Conservation (phyloP, 192 early-diverging fungal genomes). For the Physocladia obscura region DNA sequence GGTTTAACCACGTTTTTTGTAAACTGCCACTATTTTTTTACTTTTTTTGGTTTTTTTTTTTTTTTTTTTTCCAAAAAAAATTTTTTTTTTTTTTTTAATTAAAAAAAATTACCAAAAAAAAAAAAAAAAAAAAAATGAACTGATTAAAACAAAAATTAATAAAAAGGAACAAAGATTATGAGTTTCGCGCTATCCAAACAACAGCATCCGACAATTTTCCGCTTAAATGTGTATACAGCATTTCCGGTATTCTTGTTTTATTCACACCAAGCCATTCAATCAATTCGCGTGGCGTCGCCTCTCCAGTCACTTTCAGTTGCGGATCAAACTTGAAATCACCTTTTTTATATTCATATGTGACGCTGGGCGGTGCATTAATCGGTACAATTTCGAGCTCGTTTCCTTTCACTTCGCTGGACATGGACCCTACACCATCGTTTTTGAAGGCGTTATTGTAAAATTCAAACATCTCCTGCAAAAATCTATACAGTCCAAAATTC, state of each 20-base stretch:
- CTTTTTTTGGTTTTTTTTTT: neutral
- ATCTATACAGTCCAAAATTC: conserved; percentile 53
- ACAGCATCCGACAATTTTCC: conserved; percentile 14
- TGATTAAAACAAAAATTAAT: neutral
- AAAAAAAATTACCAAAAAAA: neutral
- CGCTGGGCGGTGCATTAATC: neutral
- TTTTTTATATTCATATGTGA: conserved; percentile 10
- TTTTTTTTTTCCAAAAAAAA: neutral
- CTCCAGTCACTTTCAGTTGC: conserved; percentile 54
- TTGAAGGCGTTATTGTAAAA: conserved; percentile 40
- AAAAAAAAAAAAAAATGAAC: neutral
- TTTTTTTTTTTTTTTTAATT: neutral
- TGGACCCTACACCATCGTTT: neutral
- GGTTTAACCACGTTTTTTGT: neutral
- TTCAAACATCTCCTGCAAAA: conserved; percentile 42
- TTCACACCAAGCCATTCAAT: conserved; percentile 53
- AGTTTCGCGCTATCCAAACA: conserved; percentile 10
- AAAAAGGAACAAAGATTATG: too few relatives aligned
- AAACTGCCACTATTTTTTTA: neutral
- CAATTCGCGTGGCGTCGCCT: conserved; percentile 51
- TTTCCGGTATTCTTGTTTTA: conserved; percentile 44
- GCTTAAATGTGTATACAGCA: conserved; percentile 35
- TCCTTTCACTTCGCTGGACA: neutral
- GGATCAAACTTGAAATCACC: conserved; percentile 51
- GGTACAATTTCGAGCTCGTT: neutral